Base-by-base conservation (phyloP, 176 grass and related monocot species). In the Bothriochloa decipiens region DNA sequence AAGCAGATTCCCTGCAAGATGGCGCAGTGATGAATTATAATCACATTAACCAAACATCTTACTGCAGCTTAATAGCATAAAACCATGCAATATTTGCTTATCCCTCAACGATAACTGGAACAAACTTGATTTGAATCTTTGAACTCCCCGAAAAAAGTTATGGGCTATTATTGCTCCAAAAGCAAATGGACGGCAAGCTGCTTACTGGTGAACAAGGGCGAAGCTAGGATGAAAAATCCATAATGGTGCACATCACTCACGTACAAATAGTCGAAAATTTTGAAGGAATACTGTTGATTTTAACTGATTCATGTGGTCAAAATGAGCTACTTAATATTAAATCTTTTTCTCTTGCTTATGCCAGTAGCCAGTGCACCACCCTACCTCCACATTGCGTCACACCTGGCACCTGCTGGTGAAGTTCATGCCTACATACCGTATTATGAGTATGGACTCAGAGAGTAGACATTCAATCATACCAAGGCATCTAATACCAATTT, bases 1-100 rank as follows among this genome's bases (percentile, higher is more conserved):
- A 83, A 65, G 91, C 90, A 57, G 29, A 28, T 88, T 94, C 74
- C 90, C 95, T 97, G 82, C 46, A 82, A 76, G 46, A 74, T 10
- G 39, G 27, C 65, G 12, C 63, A 76, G 29, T 50, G 32, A 33
- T 72, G 39, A 66, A 66, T 42, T 71, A 82, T 9, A 74, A 16
- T 49, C 42, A 20, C 3, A 32, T 28, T 46, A 74, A 77, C 27
- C 39, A 57, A 78, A 78, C 60, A 67, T 18, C 4, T 68, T 70
- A 17, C 20, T 72, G 20, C 2, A 26, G 4, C 26, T 69, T 50
- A 80, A 42, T 58, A 80, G 5, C 13, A 70, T 43, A 68, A 60
- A 43, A n/a, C 1, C 45, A 74, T 46, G 43, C 16, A 65, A 8
- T 33, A 2, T 40, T 72, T 63, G 43, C 27, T 60, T 71, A 46